Conservation (phyloP, 2,329 filamentous ascomycete species). For the Aphanoascus verrucosus region DNA sequence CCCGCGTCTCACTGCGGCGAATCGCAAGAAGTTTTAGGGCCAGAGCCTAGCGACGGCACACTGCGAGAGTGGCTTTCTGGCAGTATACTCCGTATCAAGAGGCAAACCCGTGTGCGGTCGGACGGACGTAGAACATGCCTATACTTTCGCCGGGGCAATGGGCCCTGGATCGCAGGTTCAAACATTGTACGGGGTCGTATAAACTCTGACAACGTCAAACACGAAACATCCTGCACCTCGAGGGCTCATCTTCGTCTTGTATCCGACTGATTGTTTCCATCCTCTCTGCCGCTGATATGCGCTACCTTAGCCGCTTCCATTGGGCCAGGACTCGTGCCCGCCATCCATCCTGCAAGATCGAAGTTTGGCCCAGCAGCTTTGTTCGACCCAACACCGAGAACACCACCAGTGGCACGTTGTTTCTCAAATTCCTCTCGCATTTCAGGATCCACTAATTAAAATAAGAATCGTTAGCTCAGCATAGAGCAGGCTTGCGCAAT, state of each 20-base stretch:
- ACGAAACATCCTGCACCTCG: not conserved
- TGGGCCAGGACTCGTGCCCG: slow-evolving; percentile 38
- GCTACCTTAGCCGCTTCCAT: slow-evolving; percentile 25
- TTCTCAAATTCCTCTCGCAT: slow-evolving; percentile 54
- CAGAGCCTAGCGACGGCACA: too few species aligned
- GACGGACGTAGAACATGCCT: too few species aligned
- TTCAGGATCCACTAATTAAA: slow-evolving; percentile 84
- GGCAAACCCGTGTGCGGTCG: not conserved
- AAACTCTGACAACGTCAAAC: not conserved
- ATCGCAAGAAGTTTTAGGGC: too few species aligned
- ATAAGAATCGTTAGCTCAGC: not conserved
- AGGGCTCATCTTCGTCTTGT: slow-evolving; percentile 9
- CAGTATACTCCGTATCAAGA: not conserved
- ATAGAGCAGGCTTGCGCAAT: not conserved
- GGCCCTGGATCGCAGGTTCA: too few species aligned
- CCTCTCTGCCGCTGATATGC: slow-evolving; percentile 6
- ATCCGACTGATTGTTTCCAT: not conserved
- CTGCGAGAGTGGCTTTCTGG: too few species aligned
- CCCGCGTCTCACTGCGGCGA: not conserved
- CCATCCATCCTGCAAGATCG: slow-evolving; percentile 59
- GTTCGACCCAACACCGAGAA: slow-evolving; percentile 38
- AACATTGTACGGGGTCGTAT: not conserved
- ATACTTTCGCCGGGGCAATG: too few species aligned
- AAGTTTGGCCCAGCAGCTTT: slow-evolving; percentile 48
- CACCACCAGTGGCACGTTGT: slow-evolving; percentile 65